Evolutionary conservation across 1,284 basidiomycete genomes (phyloP).

Genomic region (Heterobasidion irregulare): DNA sequence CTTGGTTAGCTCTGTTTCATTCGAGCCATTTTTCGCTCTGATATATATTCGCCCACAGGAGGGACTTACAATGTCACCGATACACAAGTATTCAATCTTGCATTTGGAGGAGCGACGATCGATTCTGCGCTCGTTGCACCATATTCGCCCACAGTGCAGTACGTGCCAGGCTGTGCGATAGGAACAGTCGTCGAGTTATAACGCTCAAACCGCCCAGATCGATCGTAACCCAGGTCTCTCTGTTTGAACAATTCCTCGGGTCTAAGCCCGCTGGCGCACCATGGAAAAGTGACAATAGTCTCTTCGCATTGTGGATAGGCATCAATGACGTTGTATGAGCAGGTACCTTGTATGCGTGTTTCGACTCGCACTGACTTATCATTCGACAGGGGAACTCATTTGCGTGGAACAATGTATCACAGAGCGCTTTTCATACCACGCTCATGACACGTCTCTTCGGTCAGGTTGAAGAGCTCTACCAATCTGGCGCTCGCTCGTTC

Average conservation of each 20-base stretch:
- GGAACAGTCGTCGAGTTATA: not conserved
- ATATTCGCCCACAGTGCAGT: conserved; percentile 47
- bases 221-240: conserved; percentile 52
- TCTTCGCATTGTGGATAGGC: conserved; percentile 60
- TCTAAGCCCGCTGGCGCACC: conserved; percentile 39
- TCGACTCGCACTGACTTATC: not conserved
- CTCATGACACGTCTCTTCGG: conserved; percentile 49
- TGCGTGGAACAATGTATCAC: conserved; percentile 45
- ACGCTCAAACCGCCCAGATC: conserved; percentile 28
- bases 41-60: conserved; percentile 12
- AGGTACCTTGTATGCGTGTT: not conserved
- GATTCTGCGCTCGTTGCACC: conserved; percentile 52
- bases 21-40: not conserved
- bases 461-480: conserved; percentile 49
- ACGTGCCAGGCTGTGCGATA: conserved; percentile 10
- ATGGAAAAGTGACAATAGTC: conserved; percentile 46
- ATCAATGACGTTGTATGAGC: conserved; percentile 52
- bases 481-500: conserved; percentile 50
- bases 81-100: conserved; percentile 51
- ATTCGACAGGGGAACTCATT: conserved; percentile 35
- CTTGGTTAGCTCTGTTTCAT: not conserved
- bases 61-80: conserved; percentile 47
- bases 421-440: conserved; percentile 37
- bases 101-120: conserved; percentile 54
- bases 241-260: conserved; percentile 45